Conservation (phyloP, 2,329 filamentous ascomycete species). For the Corynespora cassiicola region DNA sequence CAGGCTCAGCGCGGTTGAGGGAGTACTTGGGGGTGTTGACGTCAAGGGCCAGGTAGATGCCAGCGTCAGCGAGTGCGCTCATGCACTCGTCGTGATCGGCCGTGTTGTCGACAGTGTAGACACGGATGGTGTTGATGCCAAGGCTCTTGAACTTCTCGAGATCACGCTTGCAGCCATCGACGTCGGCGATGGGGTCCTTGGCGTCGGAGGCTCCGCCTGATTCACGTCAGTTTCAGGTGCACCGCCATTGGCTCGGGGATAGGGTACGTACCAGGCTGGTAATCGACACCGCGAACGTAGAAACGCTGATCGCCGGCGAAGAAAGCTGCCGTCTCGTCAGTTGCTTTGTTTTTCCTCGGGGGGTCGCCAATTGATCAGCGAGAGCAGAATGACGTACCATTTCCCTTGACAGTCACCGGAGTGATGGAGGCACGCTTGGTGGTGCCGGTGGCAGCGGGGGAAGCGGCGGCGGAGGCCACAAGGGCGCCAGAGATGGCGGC, state of each 20-base stretch:
- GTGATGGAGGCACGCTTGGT: conserved; percentile 54
- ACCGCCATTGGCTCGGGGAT: neutral
- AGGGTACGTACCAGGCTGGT: conserved; percentile 66
- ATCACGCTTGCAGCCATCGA: conserved; percentile 75
- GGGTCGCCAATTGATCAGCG: too few relatives aligned
- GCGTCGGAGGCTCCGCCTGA: conserved; percentile 66
- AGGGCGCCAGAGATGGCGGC: conserved; percentile 55
- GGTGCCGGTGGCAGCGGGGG: conserved; percentile 46
- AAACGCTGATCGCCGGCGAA: conserved; percentile 67
- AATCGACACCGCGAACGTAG: conserved; percentile 69
- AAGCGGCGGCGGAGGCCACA: conserved; percentile 54
- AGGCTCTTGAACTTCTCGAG: conserved; percentile 82
- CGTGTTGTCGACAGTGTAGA: conserved; percentile 92
- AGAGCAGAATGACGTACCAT: conserved; percentile 51
- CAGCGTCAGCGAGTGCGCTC: conserved; percentile 77
- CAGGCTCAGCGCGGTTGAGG: conserved; percentile 78
- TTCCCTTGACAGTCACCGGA: conserved; percentile 68
- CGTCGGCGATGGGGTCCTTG: conserved; percentile 78
- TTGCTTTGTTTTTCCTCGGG: too few relatives aligned
- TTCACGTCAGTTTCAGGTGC: conserved; percentile 15
- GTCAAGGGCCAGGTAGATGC: conserved; percentile 91
- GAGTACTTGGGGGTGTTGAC: conserved; percentile 93
- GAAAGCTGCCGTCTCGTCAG: conserved; percentile 56
- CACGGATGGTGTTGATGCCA: conserved; percentile 88
- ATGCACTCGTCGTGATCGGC: conserved; percentile 85